These are phyloP conservation scores for Aspergillus quadrilineatus DNA, from an alignment of 2,329 filamentous ascomycete species.

Conservation along the genomic window DNA sequence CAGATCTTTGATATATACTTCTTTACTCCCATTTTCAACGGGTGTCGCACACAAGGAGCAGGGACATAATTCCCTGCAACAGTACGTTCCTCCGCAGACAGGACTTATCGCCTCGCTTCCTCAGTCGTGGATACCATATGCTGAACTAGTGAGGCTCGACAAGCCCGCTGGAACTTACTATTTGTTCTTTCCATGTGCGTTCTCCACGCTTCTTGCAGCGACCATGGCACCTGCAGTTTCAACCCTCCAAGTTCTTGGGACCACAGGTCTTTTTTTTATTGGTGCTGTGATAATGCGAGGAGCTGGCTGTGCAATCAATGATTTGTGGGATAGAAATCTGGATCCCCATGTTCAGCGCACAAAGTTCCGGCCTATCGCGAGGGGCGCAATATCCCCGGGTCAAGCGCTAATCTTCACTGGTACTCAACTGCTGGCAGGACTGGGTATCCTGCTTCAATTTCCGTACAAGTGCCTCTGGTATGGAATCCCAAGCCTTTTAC, in stretches of 20 bases:
- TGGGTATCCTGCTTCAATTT: slow-evolving; percentile 46
- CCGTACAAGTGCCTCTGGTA: slow-evolving; percentile 45
- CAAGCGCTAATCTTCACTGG: slow-evolving; percentile 48
- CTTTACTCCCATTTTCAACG: background rate
- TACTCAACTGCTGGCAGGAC: slow-evolving; percentile 42
- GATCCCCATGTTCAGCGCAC: slow-evolving; percentile 55
- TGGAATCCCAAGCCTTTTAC: slow-evolving; percentile 43
- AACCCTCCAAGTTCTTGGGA: slow-evolving; percentile 39
- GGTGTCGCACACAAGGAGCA: background rate
- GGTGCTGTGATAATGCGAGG: slow-evolving; percentile 52
- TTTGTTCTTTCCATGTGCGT: slow-evolving; percentile 54
- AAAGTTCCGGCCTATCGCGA: slow-evolving; percentile 52
- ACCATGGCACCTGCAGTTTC: slow-evolving; percentile 35
- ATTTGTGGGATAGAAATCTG: slow-evolving; percentile 55
- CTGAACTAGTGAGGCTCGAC: slow-evolving; percentile 54
- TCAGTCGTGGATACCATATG: slow-evolving; percentile 55
- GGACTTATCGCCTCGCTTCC: slow-evolving; percentile 50
- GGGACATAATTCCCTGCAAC: slow-evolving; percentile 21
- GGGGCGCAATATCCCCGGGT: slow-evolving; percentile 49
- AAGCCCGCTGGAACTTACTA: slow-evolving; percentile 54
- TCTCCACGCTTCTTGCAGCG: slow-evolving; percentile 48
- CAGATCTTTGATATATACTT: background rate
- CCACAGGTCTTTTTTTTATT: slow-evolving; percentile 41
- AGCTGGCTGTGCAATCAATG: slow-evolving; percentile 57
- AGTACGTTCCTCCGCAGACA: slow-evolving; percentile 47